Evolutionary conservation across 2,329 filamentous ascomycete genomes (phyloP).

Genomic region (Neonectria ditissima): DNA sequence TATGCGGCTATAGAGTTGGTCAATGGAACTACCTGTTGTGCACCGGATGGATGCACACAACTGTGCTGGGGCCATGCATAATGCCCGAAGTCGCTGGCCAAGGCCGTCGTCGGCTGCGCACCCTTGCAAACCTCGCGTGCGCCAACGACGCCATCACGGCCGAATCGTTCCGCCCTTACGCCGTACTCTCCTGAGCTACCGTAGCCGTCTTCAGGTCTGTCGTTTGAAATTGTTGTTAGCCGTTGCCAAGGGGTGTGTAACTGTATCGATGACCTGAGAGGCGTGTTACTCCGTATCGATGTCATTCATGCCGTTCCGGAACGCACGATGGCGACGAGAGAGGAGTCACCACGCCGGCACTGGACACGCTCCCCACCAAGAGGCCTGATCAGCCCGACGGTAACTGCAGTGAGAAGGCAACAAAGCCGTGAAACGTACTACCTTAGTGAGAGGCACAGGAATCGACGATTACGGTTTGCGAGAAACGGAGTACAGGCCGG

Average conservation of each 20-base stretch:
- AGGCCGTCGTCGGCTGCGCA: neutral
- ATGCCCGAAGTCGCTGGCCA: neutral
- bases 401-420: neutral
- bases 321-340: neutral
- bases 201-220: neutral
- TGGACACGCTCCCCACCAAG: neutral
- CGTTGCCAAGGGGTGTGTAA: neutral
- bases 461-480: neutral
- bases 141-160: conserved; percentile 4
- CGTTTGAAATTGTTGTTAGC: neutral
- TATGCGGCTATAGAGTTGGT: neutral
- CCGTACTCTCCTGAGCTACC: neutral
- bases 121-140: neutral
- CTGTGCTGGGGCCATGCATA: neutral
- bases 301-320: neutral
- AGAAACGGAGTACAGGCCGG: neutral
- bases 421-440: neutral
- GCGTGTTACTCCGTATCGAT: neutral
- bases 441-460: neutral
- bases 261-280: neutral
- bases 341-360: neutral
- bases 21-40: neutral
- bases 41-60: neutral
- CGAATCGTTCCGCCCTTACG: neutral
- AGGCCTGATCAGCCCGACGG: neutral